A percentile compares a stretch with the other conserved stretches of the same genome.
Evolutionary conservation across 331 rosid genomes (phyloP).

Genomic region (Cydonia oblonga): DNA sequence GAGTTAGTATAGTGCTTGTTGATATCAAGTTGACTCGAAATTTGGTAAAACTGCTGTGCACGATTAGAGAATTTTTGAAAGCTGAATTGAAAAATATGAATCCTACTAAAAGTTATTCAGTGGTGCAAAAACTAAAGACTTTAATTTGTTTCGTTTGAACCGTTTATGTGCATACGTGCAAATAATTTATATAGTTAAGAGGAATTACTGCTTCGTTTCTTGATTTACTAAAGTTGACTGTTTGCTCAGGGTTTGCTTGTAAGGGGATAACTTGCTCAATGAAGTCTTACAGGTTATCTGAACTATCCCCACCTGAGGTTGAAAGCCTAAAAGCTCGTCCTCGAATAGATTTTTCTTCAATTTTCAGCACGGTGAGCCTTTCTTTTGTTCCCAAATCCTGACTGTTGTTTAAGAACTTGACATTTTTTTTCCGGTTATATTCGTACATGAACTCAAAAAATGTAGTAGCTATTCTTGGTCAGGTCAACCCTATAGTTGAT

Average conservation of each 20-base stretch:
- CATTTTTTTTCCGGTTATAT: neutral
- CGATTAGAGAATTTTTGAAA: neutral
- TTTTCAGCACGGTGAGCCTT: conserved; percentile 53
- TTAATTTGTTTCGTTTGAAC: neutral
- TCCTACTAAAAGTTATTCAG: neutral
- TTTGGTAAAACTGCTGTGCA: neutral
- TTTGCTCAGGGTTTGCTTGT: conserved; percentile 22
- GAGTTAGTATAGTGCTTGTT: neutral
- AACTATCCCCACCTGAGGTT: conserved; percentile 51
- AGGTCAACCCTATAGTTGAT: conserved; percentile 95
- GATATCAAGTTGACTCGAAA: neutral
- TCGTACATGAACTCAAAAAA: neutral
- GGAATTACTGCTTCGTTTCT: neutral
- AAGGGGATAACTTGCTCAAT: conserved; percentile 40
- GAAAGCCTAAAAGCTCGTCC: conserved; percentile 82
- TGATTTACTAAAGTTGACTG: neutral
- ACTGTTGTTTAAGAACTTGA: neutral
- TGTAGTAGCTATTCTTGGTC: conserved; percentile 3
- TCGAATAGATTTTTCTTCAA: conserved; percentile 80
- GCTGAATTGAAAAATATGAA: neutral
- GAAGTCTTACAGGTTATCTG: conserved; percentile 69
- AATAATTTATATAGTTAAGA: neutral
- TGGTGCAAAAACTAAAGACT: neutral
- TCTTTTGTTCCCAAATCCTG: neutral
- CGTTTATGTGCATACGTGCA: neutral